phyloP scores from a whole-genome alignment of 192 early-diverging fungal species.

The Lobulomyces angularis region DNA sequence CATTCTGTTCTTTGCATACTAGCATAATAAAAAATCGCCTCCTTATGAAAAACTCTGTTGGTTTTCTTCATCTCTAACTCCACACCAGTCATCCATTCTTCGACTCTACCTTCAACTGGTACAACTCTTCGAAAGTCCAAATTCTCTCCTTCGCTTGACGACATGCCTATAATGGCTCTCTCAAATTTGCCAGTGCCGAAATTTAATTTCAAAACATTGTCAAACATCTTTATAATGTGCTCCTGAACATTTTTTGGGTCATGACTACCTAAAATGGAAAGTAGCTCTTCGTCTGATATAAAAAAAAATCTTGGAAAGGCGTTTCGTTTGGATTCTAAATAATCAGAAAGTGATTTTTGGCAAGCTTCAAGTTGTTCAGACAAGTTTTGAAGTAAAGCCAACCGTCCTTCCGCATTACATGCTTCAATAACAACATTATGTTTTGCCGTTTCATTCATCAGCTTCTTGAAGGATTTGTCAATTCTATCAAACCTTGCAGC shows the following conservation, averaged over 20 bases:
- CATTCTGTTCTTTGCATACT: slow-evolving; percentile 41
- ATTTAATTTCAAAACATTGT: slow-evolving; percentile 45
- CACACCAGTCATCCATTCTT: slow-evolving; percentile 50
- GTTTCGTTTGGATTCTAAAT: slow-evolving; percentile 46
- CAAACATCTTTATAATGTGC: slow-evolving; percentile 56
- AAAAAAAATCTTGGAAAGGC: slow-evolving; percentile 51
- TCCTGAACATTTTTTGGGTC: slow-evolving; percentile 49
- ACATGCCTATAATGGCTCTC: slow-evolving; percentile 43
- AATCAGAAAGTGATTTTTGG: slow-evolving; percentile 49
- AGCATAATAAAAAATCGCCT: slow-evolving; percentile 45
- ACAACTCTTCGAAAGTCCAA: slow-evolving; percentile 31
- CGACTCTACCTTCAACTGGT: slow-evolving; percentile 40
- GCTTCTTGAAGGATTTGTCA: slow-evolving; percentile 45
- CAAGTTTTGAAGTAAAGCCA: slow-evolving; percentile 33
- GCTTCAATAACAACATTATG: slow-evolving; percentile 39
- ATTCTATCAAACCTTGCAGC: slow-evolving; percentile 42
- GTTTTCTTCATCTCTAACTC: slow-evolving; percentile 48
- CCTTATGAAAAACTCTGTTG: slow-evolving; percentile 47
- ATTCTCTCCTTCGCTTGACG: slow-evolving; percentile 40
- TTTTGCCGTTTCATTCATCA: slow-evolving; percentile 45
- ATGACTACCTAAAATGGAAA: slow-evolving; percentile 48
- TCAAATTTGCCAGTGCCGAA: slow-evolving; percentile 52
- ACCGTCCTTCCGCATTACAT: slow-evolving; percentile 35
- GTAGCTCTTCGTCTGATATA: slow-evolving; percentile 49
- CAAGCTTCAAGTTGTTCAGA: slow-evolving; percentile 42